Base-by-base conservation (phyloP, 805 yeast genomes). In the Clavispora santaluciae region DNA sequence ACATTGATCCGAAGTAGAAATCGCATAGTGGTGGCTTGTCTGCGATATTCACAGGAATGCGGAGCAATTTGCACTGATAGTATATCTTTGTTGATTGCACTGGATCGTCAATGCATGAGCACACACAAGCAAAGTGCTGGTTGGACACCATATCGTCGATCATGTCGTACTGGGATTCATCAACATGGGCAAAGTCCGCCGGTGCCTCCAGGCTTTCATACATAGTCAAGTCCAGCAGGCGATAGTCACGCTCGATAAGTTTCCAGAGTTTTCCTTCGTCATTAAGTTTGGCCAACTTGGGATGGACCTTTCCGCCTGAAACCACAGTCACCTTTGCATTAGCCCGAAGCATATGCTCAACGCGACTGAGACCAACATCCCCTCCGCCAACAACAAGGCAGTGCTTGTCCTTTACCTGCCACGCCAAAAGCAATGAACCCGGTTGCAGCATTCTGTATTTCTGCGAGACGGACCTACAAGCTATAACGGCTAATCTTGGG, bases 21-120 rank as follows among this genome's bases (percentile, higher is more conserved):
- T 86, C 95, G 64, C 95, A 86, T 44, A 78, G 65, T n/a, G 76
- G 74, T 3, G 95, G 95, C 46, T 83, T 83, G 58, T 86, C 95
- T 1, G 95, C 95, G 29, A 86, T 81, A 55, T 86, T 86, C 18
- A 84, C 87, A 20, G 78, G 76, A 58, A 87, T 49, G 42, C 78
- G 62, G 33, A 67, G 51, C 37, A 59, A 51, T 48, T 72, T 64
- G 45, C 71, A 61, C 45, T 68, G 61, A 45, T 75, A 71, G 56
- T 81, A 86, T 16, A 86, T 78, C 47, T 63, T 60, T 17, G 72
- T 66, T 24, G 86, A 78, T 37, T 75, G 62, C 10, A 65, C 68
- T 40, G 84, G 84, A 54, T 84, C 88, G 56, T 84, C 87, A 30
- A 87, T 75, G 38, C 91, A 86, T 11, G 86, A 81, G 38, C 86